These are phyloP conservation scores for Pseudogymnoascus sp. DNA, from an alignment of 2,329 filamentous ascomycete species.

Conservation along the genomic window DNA sequence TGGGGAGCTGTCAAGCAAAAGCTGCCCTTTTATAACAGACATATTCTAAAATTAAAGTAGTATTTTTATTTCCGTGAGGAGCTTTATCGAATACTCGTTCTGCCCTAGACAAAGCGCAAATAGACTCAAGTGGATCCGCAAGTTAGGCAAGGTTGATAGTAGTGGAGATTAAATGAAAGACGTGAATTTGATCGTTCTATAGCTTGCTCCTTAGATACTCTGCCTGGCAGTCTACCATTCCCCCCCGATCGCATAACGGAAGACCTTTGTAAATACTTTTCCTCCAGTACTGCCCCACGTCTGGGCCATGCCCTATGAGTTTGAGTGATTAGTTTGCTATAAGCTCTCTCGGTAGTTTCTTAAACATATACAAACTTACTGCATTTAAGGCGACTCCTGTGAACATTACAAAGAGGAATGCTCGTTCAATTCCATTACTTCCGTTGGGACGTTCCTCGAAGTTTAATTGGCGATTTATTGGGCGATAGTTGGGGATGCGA, in stretches of 20 bases:
- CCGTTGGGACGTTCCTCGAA: constrained; percentile 35
- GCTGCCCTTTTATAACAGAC: neutral
- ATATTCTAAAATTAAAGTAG: neutral
- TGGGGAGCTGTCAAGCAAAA: neutral
- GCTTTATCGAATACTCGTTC: neutral
- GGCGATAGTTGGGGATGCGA: constrained; percentile 39
- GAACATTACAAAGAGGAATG: constrained; percentile 43
- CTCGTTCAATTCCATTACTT: constrained; percentile 34
- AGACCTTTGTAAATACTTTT: constrained; percentile 38
- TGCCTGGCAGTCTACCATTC: constrained; percentile 30
- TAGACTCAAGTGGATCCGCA: neutral
- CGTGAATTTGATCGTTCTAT: neutral
- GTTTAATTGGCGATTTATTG: constrained; percentile 36
- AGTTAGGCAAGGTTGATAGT: neutral
- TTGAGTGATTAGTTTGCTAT: neutral
- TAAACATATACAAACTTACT: constrained; percentile 24
- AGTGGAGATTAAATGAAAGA: neutral
- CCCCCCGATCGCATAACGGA: constrained; percentile 45
- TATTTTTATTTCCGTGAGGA: neutral
- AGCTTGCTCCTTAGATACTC: neutral
- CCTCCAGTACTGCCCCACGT: constrained; percentile 43
- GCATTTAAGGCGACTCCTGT: constrained; percentile 37
- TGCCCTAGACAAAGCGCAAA: neutral
- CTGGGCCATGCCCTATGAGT: constrained; percentile 30
- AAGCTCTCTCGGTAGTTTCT: neutral